Base-by-base conservation (phyloP, 2,329 filamentous ascomycete genomes). In the Colletotrichum lindemuthianum region DNA sequence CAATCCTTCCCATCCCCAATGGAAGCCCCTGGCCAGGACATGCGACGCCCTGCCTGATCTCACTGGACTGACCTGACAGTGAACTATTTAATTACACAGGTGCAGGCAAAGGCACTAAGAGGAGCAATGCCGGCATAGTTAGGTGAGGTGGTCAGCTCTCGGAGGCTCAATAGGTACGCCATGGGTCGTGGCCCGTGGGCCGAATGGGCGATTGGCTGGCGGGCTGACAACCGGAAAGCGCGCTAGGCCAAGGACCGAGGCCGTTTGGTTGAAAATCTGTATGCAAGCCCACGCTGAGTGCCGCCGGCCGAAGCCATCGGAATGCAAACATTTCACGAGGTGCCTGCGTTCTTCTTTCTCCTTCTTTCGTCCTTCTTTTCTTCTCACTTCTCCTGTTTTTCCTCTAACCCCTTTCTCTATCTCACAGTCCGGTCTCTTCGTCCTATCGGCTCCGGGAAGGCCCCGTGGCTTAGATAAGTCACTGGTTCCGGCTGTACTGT, bases 281-380 rank as follows among this genome's bases (percentile, higher is more conserved):
- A 55, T 63, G 60, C 55, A 63, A 63, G 49, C 32, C 56, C 15
- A 63, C 15, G 49, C 41, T 63, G 43, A 59, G 60, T 64, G 24
- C 33, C 34, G 15, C 34, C 49, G 16, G 40, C 43, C 24, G 15
- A 7, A 45, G 13, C 13, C 48, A 8, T 43, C 33, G 41, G 48
- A 59, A 59, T 53, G 55, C 41, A 16, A 16, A 37, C 39, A 12
- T 40, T 57, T 41, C 7, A 55, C n/a, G 15, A 41, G 39, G 43
- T 15, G 8, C 6, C 3, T 47, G 24, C 13, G 40, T 48, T 58
- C 13, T 16, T 8, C 32, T 4, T 41, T 34, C 11, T 43, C 32
- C 33, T 16, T 8, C 16, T 40, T 8, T 8, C 37, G 39, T 13
- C 6, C 33, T 9, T 48, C n/a, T 45, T 45, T 13, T 39, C 9